Conservation (phyloP, 305 asterid species). For the Fraxinus baroniana region DNA sequence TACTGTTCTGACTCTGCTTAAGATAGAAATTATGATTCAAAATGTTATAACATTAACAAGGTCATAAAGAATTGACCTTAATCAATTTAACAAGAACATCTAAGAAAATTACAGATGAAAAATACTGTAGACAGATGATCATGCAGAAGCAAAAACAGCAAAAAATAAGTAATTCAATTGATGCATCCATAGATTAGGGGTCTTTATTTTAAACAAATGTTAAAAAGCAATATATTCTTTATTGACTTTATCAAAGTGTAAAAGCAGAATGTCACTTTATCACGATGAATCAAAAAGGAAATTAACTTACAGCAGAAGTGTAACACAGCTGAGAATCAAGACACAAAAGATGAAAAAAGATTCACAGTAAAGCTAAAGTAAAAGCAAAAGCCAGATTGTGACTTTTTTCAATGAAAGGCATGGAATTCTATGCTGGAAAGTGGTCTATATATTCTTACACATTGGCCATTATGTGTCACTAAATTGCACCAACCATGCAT, state of each 20-base stretch:
- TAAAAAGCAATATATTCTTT: conserved; percentile 30
- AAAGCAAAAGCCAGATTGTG: conserved; percentile 37
- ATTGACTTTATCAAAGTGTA: conserved; percentile 34
- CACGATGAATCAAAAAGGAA: conserved; percentile 1
- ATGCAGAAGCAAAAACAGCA: conserved; percentile 6
- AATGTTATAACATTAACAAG: neutral
- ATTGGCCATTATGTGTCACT: conserved; percentile 19
- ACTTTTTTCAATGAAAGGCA: conserved; percentile 27
- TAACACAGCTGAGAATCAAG: conserved; percentile 23
- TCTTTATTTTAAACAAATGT: conserved; percentile 13
- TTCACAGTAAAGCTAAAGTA: conserved; percentile 29
- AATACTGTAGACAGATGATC: conserved; percentile 19
- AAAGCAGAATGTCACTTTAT: conserved; percentile 24
- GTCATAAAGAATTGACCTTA: conserved; percentile 17
- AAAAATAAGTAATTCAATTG: conserved; percentile 17
- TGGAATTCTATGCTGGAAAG: conserved; percentile 40
- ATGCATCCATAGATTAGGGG: conserved; percentile 22
- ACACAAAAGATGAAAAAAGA: conserved; percentile 33
- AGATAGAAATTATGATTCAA: neutral
- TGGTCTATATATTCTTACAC: conserved; percentile 12
- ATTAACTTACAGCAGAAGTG: conserved; percentile 8
- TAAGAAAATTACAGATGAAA: conserved; percentile 8
- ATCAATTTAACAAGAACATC: conserved; percentile 9
- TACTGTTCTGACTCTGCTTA: conserved; percentile 7
- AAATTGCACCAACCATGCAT: conserved; percentile 9